Conservation (phyloP, 805 yeast species). For the Schizosaccharomyces lindneri region DNA sequence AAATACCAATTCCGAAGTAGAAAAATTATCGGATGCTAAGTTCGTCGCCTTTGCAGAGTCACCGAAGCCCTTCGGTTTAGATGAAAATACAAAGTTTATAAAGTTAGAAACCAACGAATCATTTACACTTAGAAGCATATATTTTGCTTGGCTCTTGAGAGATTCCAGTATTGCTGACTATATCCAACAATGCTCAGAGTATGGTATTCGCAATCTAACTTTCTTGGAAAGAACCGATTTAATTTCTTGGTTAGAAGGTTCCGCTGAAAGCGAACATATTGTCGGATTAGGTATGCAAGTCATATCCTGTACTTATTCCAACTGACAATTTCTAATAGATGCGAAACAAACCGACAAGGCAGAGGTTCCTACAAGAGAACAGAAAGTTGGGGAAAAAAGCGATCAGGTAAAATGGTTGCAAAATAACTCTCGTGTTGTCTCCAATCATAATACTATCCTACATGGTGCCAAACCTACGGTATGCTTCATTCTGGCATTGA, state of each 20-base stretch:
- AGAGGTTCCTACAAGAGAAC: not conserved
- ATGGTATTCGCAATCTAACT: conserved; percentile 42
- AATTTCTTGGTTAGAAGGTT: conserved; percentile 56
- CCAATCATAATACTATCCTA: conserved; percentile 20
- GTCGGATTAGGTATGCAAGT: not conserved
- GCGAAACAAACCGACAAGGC: not conserved
- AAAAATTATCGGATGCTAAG: not conserved
- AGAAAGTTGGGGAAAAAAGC: not conserved
- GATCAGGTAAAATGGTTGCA: not conserved
- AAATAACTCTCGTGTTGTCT: conserved; percentile 9
- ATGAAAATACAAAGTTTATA: not conserved
- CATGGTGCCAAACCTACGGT: conserved; percentile 15
- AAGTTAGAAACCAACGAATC: not conserved
- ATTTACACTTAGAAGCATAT: conserved; percentile 17
- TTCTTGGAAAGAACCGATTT: conserved; percentile 71
- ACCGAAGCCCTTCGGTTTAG: not conserved
- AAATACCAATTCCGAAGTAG: not conserved
- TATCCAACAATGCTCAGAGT: conserved; percentile 41
- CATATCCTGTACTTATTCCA: not conserved
- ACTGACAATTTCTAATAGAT: not conserved
- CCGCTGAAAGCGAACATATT: conserved; percentile 19
- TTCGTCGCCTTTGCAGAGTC: not conserved
- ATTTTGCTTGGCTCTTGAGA: conserved; percentile 55
- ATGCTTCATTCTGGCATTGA: not conserved
- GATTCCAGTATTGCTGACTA: conserved; percentile 63